A percentile compares a stretch with the other conserved stretches of the same genome.
These are phyloP conservation scores for Colletotrichum agaves DNA, from an alignment of 2,329 filamentous ascomycete genomes.

Conservation along the genomic window DNA sequence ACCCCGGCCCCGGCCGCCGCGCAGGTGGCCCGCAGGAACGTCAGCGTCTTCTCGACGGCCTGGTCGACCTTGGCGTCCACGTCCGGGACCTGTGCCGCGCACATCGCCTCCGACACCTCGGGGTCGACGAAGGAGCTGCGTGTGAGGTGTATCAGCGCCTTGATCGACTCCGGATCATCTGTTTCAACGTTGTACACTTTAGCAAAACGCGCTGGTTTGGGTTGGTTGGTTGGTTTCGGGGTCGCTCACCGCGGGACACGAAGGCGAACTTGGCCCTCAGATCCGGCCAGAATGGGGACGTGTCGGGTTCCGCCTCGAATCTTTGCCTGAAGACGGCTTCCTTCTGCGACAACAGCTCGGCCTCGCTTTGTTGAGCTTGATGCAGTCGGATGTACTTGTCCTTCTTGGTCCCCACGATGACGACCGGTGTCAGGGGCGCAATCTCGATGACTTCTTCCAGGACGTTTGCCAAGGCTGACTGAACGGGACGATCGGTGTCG, in stretches of 20 bases:
- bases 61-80: conserved; percentile 27
- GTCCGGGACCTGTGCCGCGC: conserved; percentile 28
- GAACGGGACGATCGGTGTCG: conserved; percentile 40
- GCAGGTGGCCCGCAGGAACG: conserved; percentile 31
- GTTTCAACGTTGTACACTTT: too few species aligned
- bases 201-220: too few species aligned
- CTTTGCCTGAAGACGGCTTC: neutral
- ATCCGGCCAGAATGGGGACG: neutral
- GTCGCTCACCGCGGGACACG: conserved; percentile 14
- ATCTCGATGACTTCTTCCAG: conserved; percentile 39
- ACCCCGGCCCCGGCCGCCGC: neutral
- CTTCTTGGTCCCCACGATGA: conserved; percentile 44
- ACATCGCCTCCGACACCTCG: conserved; percentile 13
- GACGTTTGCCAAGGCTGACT: conserved; percentile 42
- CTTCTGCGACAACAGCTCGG: neutral
- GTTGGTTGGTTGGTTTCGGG: too few species aligned
- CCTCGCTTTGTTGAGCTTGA: neutral
- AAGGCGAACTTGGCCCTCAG: conserved; percentile 18
- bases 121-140: neutral
- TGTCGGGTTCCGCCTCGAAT: conserved; percentile 9
- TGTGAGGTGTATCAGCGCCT: conserved; percentile 13
- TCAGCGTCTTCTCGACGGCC: conserved; percentile 28
- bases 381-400: conserved; percentile 39
- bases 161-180: conserved; percentile 37
- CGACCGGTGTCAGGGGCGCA: conserved; percentile 39